Base-by-base conservation (phyloP, 148 eudicot genomes). In the Mesembryanthemum crystallinum region DNA sequence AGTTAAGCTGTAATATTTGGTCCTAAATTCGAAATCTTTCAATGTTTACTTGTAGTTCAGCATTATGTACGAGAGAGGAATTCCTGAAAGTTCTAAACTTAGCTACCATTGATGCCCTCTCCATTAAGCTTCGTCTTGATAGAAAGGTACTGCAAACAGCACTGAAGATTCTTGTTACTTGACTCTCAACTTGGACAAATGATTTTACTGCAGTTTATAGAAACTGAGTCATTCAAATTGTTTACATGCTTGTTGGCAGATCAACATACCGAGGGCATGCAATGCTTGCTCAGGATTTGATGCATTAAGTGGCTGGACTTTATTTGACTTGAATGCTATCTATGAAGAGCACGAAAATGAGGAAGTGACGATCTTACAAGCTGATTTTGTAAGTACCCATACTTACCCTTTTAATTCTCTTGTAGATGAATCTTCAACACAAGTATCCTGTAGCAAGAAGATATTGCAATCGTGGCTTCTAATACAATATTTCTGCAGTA, bases 11-110 rank as follows among this genome's bases (percentile, higher is more conserved):
- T 6, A 3, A 18, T 3, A 59, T 10, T 23, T 59, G 63, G 30
- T 59, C 57, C 57, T 30, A 61, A 21, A 25, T n/a, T 55, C 25
- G 8, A n/a, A 30, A 25, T 43, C 69, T 43, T 72, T 47, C 80
- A 61, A 13, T 27, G 43, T 76, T 81, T 73, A 60, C 59, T 32
- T 88, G 71, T 82, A 89, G 97, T 83, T 88, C 91, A 86, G 90
- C 85, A 79, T 77, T 91, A 79, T 88, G 90, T 81, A 67, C 77
- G 69, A 88, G 86, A 80, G 90, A 85, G 35, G 97, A 91, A 82
- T 91, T 91, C 75, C 85, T 88, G 79, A 89, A 82, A 77, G 88
- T 85, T 81, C 52, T 91, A 82, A 88, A 91, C 72, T 79, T 91
- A 86, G 80, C 52, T 24, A 72, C 74, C 57, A 71, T 82, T 47